Evolutionary conservation across 2,329 filamentous ascomycete genomes (phyloP).

Genomic region (Pseudocercospora musae): DNA sequence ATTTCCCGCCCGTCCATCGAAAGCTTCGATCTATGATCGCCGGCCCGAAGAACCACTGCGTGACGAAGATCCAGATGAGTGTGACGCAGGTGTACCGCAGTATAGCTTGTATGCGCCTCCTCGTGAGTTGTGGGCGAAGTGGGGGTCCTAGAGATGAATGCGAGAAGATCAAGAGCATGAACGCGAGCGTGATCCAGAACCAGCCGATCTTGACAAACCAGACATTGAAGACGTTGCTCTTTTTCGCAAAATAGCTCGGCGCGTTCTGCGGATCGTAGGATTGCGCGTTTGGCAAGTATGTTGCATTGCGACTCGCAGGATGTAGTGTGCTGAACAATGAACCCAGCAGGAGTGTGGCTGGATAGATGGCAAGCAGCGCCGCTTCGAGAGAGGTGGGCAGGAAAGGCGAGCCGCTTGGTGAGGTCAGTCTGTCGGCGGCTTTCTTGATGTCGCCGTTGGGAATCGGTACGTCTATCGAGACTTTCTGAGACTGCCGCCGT

Average conservation of each 20-base stretch:
- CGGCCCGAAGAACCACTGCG: constrained; percentile 95
- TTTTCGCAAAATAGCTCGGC: constrained; percentile 88
- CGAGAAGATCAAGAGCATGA: constrained; percentile 65
- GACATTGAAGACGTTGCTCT: constrained; percentile 87
- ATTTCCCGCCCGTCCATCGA: constrained; percentile 80
- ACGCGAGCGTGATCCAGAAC: constrained; percentile 81
- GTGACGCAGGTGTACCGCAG: constrained; percentile 72
- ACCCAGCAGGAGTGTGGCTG: constrained; percentile 73
- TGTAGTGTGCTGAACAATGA: constrained; percentile 76
- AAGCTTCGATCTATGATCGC: constrained; percentile 88
- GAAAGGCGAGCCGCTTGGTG: constrained; percentile 49
- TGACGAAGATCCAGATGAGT: constrained; percentile 76
- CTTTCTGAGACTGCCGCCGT: not conserved
- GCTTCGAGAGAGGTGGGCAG: constrained; percentile 68
- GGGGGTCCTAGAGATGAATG: constrained; percentile 58
- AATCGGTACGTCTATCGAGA: not conserved
- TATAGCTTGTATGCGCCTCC: constrained; percentile 55
- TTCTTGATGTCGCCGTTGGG: not conserved
- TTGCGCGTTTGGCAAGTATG: constrained; percentile 62
- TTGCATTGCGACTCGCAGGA: constrained; percentile 64
- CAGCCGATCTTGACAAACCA: constrained; percentile 95
- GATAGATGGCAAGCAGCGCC: constrained; percentile 67
- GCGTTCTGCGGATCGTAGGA: constrained; percentile 58
- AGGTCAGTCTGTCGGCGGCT: constrained; percentile 10
- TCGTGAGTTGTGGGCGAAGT: constrained; percentile 39